These are phyloP conservation scores for Ceratocystis ficicola DNA, from an alignment of 2,329 filamentous ascomycete species.

Conservation along the genomic window DNA sequence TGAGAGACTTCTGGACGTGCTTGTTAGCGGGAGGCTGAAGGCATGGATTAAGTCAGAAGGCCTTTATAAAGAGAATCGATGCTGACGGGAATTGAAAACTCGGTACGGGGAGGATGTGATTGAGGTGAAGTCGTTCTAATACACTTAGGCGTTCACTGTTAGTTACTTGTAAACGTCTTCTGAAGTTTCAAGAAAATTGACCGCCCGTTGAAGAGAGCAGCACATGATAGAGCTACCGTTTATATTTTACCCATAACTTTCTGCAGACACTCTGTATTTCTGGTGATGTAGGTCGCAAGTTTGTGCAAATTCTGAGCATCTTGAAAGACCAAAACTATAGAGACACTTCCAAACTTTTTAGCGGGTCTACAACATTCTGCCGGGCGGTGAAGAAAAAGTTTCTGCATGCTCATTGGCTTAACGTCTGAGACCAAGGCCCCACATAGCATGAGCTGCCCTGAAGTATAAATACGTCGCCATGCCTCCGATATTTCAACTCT, in stretches of 20 bases:
- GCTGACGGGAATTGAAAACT: constrained; percentile 26
- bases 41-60: constrained; percentile 44
- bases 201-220: neutral
- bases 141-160: too few relatives aligned
- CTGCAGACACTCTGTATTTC: neutral
- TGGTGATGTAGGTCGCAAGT: constrained; percentile 18
- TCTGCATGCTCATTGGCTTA: neutral
- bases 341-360: constrained; percentile 20
- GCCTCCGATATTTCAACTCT: constrained; percentile 30
- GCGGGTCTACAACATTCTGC: constrained; percentile 24
- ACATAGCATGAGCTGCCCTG: constrained; percentile 29
- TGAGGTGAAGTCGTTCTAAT: neutral
- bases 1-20: constrained; percentile 35
- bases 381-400: constrained; percentile 12
- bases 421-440: neutral
- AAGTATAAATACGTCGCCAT: constrained; percentile 33
- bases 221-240: neutral
- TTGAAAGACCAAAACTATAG: constrained; percentile 18
- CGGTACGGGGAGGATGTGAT: neutral
- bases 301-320: neutral
- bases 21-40: constrained; percentile 47
- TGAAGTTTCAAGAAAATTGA: too few relatives aligned
- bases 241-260: neutral
- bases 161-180: too few relatives aligned
- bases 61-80: constrained; percentile 38